Evolutionary conservation across 2,329 filamentous ascomycete species (phyloP), one percentile per base, ranked within the genome.

Genomic region (Bretziella fagacearum): DNA sequence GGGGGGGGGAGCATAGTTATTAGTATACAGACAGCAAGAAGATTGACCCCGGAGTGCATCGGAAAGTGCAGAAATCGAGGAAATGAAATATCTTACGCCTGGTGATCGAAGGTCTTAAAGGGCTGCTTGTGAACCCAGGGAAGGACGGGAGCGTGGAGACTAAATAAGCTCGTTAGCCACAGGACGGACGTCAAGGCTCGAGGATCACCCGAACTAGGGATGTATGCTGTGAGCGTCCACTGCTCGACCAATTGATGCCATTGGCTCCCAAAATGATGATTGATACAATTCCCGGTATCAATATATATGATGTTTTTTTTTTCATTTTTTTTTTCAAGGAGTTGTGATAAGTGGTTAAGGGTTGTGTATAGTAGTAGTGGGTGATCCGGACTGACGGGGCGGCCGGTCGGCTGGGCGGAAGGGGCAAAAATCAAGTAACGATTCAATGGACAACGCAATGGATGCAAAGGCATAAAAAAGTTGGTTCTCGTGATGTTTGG

Each of bases 71-170:
- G 40, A 17, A 36, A 13, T 18, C 5, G 41, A 37, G 20, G 22
- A 20, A 22, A 18, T 5, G 6, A 11, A 33, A n/a, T 23, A 55
- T 70, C 85, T 81, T 80, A 94, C 84, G 86, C 81, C 68, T 83
- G 80, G 69, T 96, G 89, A 61, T 98, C 91, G 64, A 89, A 98
- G 57, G 91, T 95, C 76, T 93, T 95, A 66, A 78, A 71, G 74
- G 80, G 86, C 68, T 91, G 80, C 62, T 78, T 62, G 68, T 98
- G 91, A 60, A 91, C 87, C 91, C 91, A 98, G 53, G 91, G 91
- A 67, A 96, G 96, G 59, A 79, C 67, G 53, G 87, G 83, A 56
- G 91, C 65, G 67, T 98, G 91, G 56, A 98, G 78, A 70, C 91
- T 98, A 59, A 49, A 22, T 22, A 6, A 45, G 39, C 13, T 37